These are phyloP conservation scores for Globisporangium parvum DNA, from an alignment of 352 stramenopile genomes.

Conservation along the genomic window DNA sequence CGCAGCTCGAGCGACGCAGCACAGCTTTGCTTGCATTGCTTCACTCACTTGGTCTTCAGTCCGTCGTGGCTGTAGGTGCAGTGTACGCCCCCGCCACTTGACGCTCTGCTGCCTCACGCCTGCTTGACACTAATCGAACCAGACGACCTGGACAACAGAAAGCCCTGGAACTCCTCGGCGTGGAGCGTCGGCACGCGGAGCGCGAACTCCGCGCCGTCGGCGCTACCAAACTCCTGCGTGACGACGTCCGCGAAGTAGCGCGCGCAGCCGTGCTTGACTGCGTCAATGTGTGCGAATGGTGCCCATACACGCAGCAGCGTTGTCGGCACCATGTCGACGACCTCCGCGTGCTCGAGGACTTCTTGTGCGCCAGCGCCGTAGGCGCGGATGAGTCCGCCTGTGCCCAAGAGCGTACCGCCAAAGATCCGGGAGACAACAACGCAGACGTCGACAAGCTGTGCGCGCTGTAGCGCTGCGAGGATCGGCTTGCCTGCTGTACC, in stretches of 20 bases:
- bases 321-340: constrained; percentile 49
- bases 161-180: constrained; percentile 21
- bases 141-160: constrained; percentile 43
- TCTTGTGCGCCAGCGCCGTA: constrained; percentile 59
- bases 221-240: constrained; percentile 28
- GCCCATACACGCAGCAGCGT: constrained; percentile 23
- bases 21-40: not conserved
- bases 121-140: constrained; percentile 19
- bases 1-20: not conserved
- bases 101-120: not conserved
- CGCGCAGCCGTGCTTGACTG: constrained; percentile 41
- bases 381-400: constrained; percentile 63
- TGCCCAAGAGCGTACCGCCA: constrained; percentile 65
- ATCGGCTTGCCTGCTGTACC: constrained; percentile 67
- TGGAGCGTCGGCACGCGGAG: constrained; percentile 34
- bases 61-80: not conserved
- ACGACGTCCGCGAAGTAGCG: constrained; percentile 39
- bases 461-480: constrained; percentile 44
- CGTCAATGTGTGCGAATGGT: constrained; percentile 30
- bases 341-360: constrained; percentile 40
- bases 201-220: constrained; percentile 27
- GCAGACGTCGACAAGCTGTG: constrained; percentile 62
- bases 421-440: constrained; percentile 73
- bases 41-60: not conserved
- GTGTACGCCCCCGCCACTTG: not conserved